Evolutionary conservation across 768 basidiomycete genomes (phyloP).

Genomic region (Sarcodon aspratus): DNA sequence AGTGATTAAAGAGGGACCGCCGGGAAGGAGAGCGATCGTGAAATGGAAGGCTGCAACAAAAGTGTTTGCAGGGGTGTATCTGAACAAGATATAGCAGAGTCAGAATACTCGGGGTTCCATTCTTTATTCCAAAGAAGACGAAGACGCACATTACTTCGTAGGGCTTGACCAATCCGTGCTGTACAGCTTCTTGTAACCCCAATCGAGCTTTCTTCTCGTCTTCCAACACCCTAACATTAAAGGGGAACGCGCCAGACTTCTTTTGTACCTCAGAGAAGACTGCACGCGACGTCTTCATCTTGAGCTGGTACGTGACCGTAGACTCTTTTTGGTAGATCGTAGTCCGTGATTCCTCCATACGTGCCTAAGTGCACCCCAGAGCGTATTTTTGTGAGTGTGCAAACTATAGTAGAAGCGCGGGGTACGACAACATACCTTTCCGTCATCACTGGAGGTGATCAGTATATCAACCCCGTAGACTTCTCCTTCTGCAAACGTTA

Average conservation of each 20-base stretch:
- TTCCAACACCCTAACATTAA: conserved; percentile 88
- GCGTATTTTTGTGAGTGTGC: neutral
- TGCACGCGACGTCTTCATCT: conserved; percentile 95
- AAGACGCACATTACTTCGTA: conserved; percentile 83
- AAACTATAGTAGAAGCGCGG: conserved; percentile 1
- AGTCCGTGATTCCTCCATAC: conserved; percentile 80
- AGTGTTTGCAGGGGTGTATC: conserved; percentile 73
- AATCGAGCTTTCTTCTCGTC: conserved; percentile 94
- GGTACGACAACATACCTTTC: conserved; percentile 46
- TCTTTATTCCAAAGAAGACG: neutral
- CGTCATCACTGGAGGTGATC: conserved; percentile 79
- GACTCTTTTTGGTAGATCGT: conserved; percentile 89
- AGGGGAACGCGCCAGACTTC: conserved; percentile 97
- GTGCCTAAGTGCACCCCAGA: conserved; percentile 46
- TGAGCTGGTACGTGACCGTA: conserved; percentile 84
- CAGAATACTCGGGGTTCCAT: neutral
- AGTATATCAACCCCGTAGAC: conserved; percentile 93
- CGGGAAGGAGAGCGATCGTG: conserved; percentile 87
- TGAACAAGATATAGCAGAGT: conserved; percentile 14
- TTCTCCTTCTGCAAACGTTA: conserved; percentile 84
- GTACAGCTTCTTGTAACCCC: conserved; percentile 92
- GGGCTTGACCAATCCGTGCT: conserved; percentile 87
- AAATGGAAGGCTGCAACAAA: conserved; percentile 95
- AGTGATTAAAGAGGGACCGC: conserved; percentile 80
- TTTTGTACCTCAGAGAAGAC: conserved; percentile 96